These are phyloP conservation scores for Nepenthes mirabilis DNA, from an alignment of 148 eudicot genomes.

Conservation along the genomic window DNA sequence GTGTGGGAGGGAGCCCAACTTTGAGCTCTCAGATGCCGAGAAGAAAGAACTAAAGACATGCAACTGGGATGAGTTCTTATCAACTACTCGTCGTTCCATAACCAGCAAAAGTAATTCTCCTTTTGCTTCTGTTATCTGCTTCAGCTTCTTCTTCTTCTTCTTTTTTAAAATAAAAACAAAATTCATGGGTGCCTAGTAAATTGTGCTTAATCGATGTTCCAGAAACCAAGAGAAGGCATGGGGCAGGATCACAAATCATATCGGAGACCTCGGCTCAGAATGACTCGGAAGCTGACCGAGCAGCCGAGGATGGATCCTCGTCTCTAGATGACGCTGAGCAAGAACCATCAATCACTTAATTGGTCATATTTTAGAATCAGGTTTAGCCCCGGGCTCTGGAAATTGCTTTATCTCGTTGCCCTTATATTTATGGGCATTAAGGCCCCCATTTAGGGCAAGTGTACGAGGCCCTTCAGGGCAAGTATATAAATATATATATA, in stretches of 20 bases:
- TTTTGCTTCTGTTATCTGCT: not conserved
- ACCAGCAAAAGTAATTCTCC: constrained; percentile 49
- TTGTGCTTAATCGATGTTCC: constrained; percentile 4
- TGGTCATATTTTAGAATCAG: not conserved
- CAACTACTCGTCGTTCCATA: constrained; percentile 57
- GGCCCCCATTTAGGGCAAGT: constrained; percentile 1
- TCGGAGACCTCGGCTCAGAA: constrained; percentile 10
- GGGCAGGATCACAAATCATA: constrained; percentile 14
- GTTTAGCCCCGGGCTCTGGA: constrained; percentile 1
- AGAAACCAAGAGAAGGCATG: constrained; percentile 33
- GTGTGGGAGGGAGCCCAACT: constrained; percentile 90
- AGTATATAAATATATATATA: not conserved
- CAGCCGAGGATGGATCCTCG: constrained; percentile 20
- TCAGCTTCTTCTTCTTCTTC: not conserved
- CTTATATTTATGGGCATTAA: not conserved
- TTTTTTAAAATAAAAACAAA: no score
- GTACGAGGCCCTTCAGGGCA: not conserved
- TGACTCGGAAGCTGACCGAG: constrained; percentile 35
- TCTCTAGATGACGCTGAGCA: constrained; percentile 29
- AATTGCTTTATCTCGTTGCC: not conserved
- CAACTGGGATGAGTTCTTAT: constrained; percentile 75
- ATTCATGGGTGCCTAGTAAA: no score
- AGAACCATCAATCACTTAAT: constrained; percentile 22
- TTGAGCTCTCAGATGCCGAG: constrained; percentile 62
- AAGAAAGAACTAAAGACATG: constrained; percentile 54